A percentile compares a stretch with the other conserved stretches of the same genome.
Conservation (phyloP, 352 stramenopile genomes). For the Hyaloperonospora brassicae region DNA sequence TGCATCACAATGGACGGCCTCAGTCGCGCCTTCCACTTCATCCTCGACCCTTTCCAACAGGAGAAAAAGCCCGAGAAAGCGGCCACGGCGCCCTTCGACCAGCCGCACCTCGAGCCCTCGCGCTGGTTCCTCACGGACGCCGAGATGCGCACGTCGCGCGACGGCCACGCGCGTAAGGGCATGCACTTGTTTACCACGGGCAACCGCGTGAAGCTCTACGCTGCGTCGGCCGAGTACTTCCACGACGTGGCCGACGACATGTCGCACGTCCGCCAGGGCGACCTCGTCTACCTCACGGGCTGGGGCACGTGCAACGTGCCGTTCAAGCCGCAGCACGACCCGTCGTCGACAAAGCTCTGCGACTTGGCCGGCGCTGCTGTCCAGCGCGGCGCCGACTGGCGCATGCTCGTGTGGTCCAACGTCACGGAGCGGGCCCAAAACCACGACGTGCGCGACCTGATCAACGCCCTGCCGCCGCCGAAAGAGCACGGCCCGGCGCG, state of each 20-base stretch:
- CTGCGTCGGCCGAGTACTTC: constrained; percentile 43
- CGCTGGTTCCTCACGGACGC: constrained; percentile 55
- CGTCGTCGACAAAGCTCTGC: constrained; percentile 27
- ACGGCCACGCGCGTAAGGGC: constrained; percentile 32
- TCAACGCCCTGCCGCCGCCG: constrained; percentile 36
- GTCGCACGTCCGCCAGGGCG: constrained; percentile 14
- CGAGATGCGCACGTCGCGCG: constrained; percentile 44
- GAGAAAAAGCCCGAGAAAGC: constrained; percentile 23
- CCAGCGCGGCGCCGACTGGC: constrained; percentile 24
- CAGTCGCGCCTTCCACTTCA: constrained; percentile 29
- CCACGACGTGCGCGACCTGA: constrained; percentile 40
- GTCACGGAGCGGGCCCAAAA: constrained; percentile 47
- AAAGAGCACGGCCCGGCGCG: constrained; percentile 25
- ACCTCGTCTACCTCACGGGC: constrained; percentile 45
- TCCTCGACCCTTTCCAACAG: constrained; percentile 29
- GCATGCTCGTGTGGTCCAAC: constrained; percentile 57
- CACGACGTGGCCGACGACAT: constrained; percentile 41
- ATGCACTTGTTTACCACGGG: constrained; percentile 38
- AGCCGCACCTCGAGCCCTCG: constrained; percentile 40
- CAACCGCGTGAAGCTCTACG: constrained; percentile 50
- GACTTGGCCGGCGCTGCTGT: constrained; percentile 33
- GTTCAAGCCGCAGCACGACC: constrained; percentile 33
- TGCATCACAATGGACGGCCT: constrained; percentile 18
- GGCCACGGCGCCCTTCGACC: constrained; percentile 29
- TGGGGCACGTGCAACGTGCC: constrained; percentile 59